Conservation (phyloP, 73 alveolate species). For the Paramecium sexaurelia region DNA sequence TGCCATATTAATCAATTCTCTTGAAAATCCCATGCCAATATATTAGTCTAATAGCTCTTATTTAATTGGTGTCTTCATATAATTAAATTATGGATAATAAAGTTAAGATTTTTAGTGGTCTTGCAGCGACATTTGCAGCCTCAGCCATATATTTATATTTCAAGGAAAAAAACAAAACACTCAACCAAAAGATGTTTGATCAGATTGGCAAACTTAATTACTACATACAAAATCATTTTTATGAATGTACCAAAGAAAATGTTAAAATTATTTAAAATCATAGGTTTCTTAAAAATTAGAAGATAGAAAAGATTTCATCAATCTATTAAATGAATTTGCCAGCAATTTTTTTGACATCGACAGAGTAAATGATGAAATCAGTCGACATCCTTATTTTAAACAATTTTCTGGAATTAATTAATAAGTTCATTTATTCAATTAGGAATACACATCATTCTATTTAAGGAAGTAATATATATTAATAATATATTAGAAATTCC, state of each 20-base stretch:
- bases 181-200: not conserved
- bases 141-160: not conserved
- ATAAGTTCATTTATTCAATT: not conserved
- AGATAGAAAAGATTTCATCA: not conserved
- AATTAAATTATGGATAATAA: constrained; percentile 28
- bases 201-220: not conserved
- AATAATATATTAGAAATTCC: not conserved
- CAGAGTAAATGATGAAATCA: not conserved
- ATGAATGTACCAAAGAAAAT: not conserved
- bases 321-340: not conserved
- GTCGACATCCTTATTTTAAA: constrained; percentile 1
- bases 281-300: not conserved
- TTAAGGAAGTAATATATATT: not conserved
- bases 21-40: not conserved
- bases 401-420: not conserved
- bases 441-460: not conserved
- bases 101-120: not conserved
- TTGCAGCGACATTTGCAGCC: constrained; percentile 28
- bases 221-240: not conserved
- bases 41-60: not conserved
- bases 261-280: not conserved
- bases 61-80: constrained; percentile 19
- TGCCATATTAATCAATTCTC: constrained; percentile 3
- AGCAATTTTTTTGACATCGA: not conserved
- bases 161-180: constrained; percentile 11